Evolutionary conservation across 2,329 filamentous ascomycete genomes (phyloP), one percentile per base, ranked within the genome.

Genomic region (Aspergillus novofumigatus): DNA sequence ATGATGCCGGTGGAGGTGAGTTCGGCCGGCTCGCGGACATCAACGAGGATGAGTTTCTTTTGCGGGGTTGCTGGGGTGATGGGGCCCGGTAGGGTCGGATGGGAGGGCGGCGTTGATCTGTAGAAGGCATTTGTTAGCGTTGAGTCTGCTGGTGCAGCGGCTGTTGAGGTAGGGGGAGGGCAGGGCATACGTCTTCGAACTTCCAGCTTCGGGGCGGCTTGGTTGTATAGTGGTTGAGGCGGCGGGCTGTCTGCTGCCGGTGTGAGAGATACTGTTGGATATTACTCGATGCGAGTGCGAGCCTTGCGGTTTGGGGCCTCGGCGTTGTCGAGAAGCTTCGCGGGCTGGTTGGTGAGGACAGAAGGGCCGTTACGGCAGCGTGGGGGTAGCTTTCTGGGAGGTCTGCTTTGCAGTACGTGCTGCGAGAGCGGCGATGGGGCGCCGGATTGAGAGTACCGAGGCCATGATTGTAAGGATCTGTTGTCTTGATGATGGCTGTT

Each of bases 1-100:
- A 99, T 97, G 5, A 77, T 73, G 11, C 78, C 77, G 1, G 77
- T 78, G 21, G 71, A 64, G 52, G 61, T 60, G n/a, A 80, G 64
- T 65, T 80, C 77, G 59, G 68, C 63, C 54, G 78, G 78, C 69
- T 80, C 78, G 61, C 78, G 78, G 60, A 80, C 78, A 62, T 80
- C 78, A 57, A 77, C 65, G 41, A 77, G 67, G 61, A 77, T 75
- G 28, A 71, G 62, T 21, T 66, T 60, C 14, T 60, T 66, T 56
- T 69, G 64, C 17, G 70, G 62, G 9, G 58, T 63, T 23, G 67
- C 62, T 6, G 69, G 60, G 62, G 53, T 21, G 58, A 58, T 11
- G 42, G 11, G 54, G 44, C 17, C 20, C 1, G 55, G 41, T 35
- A 35, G 68, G 58, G 35, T 49, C 35, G 35, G 65, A 57, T 42